Evolutionary conservation across 2,329 filamentous ascomycete genomes (phyloP).

Genomic region (Trichoderma endophyticum): DNA sequence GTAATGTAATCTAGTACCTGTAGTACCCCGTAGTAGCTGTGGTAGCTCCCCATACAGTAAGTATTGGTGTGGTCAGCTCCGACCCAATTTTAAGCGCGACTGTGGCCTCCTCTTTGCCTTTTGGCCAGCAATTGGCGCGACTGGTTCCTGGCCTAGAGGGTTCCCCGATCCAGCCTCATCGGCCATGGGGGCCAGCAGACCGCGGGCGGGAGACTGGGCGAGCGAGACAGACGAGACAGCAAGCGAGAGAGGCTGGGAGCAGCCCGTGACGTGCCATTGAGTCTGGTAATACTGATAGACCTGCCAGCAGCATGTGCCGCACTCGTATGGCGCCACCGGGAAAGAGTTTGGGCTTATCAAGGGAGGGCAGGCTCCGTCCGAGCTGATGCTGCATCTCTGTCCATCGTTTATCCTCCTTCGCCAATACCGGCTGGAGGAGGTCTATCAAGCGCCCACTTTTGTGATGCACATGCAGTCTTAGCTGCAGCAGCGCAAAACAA

Average conservation of each 20-base stretch:
- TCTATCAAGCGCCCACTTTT: conserved; percentile 12
- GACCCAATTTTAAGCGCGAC: neutral
- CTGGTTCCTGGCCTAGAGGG: conserved; percentile 8
- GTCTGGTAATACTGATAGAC: neutral
- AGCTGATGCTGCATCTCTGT: conserved; percentile 19
- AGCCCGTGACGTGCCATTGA: neutral
- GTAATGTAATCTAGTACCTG: conserved; percentile 4
- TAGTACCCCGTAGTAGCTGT: conserved; percentile 8
- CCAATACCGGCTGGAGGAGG: conserved; percentile 11
- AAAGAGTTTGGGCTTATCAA: conserved; percentile 9
- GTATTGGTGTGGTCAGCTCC: conserved; percentile 6
- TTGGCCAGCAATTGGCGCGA: conserved; percentile 1
- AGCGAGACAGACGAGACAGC: neutral
- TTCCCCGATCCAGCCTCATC: neutral
- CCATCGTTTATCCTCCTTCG: conserved; percentile 2
- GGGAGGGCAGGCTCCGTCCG: conserved; percentile 17
- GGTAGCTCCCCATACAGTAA: conserved; percentile 2
- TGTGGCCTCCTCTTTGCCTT: neutral
- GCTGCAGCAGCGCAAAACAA: conserved; percentile 17
- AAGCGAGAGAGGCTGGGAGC: neutral
- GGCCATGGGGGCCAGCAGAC: neutral
- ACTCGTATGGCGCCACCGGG: conserved; percentile 17
- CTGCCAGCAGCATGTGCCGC: neutral
- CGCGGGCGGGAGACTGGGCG: neutral
- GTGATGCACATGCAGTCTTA: conserved; percentile 16